These are phyloP conservation scores for Paramecium biaurelia DNA, from an alignment of 73 alveolate genomes.

Conservation along the genomic window DNA sequence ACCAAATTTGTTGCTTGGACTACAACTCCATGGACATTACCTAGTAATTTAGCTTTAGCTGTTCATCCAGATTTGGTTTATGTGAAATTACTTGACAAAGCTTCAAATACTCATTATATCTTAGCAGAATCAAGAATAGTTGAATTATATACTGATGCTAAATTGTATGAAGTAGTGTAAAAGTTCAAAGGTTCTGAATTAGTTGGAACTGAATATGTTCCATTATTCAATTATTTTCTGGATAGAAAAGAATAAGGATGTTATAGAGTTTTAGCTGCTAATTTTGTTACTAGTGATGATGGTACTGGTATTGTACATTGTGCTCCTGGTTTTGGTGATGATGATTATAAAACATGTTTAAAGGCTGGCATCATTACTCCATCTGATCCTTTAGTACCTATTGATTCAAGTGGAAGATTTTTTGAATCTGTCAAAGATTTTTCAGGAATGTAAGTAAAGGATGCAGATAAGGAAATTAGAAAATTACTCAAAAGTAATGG, in stretches of 20 bases:
- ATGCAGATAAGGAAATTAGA: constrained; percentile 91
- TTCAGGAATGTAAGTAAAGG: constrained; percentile 94
- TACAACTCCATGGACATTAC: constrained; percentile 99
- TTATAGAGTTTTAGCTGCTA: constrained; percentile 79
- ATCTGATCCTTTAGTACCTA: constrained; percentile 94
- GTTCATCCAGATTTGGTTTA: constrained; percentile 92
- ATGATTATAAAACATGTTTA: constrained; percentile 88
- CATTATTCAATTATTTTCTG: constrained; percentile 90
- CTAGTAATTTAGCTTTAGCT: constrained; percentile 96
- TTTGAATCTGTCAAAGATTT: constrained; percentile 88
- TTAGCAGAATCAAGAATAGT: constrained; percentile 87
- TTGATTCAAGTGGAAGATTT: constrained; percentile 98
- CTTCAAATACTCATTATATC: constrained; percentile 72
- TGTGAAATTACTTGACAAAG: constrained; percentile 82
- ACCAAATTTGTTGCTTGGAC: constrained; percentile 99
- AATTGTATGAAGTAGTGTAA: constrained; percentile 55
- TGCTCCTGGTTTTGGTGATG: constrained; percentile 99
- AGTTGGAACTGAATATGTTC: constrained; percentile 91
- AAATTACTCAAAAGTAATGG: constrained; percentile 84
- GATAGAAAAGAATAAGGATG: constrained; percentile 88
- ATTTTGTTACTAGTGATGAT: constrained; percentile 77
- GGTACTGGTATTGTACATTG: constrained; percentile 99
- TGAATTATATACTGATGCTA: constrained; percentile 70
- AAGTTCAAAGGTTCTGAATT: constrained; percentile 86
- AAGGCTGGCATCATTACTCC: constrained; percentile 84